These are phyloP conservation scores for Boletus huronensis DNA, from an alignment of 768 basidiomycete species.

Conservation along the genomic window DNA sequence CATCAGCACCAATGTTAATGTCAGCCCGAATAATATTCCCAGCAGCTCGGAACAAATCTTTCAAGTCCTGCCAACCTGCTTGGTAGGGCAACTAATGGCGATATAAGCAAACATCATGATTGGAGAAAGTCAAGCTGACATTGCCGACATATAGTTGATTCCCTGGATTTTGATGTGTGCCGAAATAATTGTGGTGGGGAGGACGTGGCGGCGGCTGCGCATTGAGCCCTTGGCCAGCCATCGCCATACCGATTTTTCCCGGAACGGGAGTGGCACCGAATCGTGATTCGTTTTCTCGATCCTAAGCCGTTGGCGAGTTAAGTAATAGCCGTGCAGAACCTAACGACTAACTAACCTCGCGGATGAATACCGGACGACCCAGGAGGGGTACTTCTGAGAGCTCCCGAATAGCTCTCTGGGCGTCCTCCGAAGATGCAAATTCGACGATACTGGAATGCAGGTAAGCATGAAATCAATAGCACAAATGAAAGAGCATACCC, in stretches of 20 bases:
- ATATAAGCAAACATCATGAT: slow-evolving; percentile 3
- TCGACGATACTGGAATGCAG: slow-evolving; percentile 80
- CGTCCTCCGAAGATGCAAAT: slow-evolving; percentile 84
- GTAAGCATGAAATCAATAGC: slow-evolving; percentile 8
- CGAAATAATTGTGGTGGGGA: slow-evolving; percentile 72
- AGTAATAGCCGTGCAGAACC: neutral
- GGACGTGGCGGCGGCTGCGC: slow-evolving; percentile 82
- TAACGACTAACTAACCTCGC: slow-evolving; percentile 60
- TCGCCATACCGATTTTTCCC: slow-evolving; percentile 93
- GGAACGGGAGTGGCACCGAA: slow-evolving; percentile 95
- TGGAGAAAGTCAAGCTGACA: slow-evolving; percentile 41
- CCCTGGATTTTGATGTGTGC: slow-evolving; percentile 58
- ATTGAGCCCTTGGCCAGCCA: slow-evolving; percentile 85
- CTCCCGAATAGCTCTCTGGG: slow-evolving; percentile 85
- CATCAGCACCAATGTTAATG: slow-evolving; percentile 90
- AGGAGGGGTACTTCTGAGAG: slow-evolving; percentile 87
- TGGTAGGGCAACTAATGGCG: slow-evolving; percentile 78
- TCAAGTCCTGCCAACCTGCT: slow-evolving; percentile 99
- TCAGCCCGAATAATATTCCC: slow-evolving; percentile 96
- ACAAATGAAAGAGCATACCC: slow-evolving; percentile 60
- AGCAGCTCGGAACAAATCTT: slow-evolving; percentile 93
- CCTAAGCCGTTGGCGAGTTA: slow-evolving; percentile 45
- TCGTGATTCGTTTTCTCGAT: slow-evolving; percentile 93
- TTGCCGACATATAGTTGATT: slow-evolving; percentile 93
- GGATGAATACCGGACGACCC: slow-evolving; percentile 92